phyloP scores from a whole-genome alignment of 2,329 filamentous ascomycete genomes.

The Fusarium penzigii region DNA sequence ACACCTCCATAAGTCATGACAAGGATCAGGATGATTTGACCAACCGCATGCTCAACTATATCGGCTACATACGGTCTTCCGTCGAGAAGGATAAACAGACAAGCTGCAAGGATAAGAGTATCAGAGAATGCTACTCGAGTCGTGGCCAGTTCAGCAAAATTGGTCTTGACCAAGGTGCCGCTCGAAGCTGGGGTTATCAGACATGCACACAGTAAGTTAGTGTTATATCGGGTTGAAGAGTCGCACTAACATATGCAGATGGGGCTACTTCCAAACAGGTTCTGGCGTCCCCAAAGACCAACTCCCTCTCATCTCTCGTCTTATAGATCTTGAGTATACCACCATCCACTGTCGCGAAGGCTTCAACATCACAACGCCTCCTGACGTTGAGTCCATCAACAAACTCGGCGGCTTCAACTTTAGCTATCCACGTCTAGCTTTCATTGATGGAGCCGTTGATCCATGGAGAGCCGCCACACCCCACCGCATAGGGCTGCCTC shows the following conservation, averaged over 20 bases:
- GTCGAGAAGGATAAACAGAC: slow-evolving; percentile 30
- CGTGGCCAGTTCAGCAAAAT: slow-evolving; percentile 23
- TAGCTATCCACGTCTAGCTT: slow-evolving; percentile 71
- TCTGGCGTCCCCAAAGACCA: slow-evolving; percentile 64
- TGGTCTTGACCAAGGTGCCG: slow-evolving; percentile 18
- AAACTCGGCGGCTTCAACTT: slow-evolving; percentile 74
- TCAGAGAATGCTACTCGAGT: slow-evolving; percentile 35
- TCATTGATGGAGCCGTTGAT: slow-evolving; percentile 76
- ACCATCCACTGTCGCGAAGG: slow-evolving; percentile 63
- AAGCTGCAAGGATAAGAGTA: slow-evolving; percentile 25
- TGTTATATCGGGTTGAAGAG: neutral
- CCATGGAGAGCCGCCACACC: slow-evolving; percentile 78
- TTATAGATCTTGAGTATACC: slow-evolving; percentile 63
- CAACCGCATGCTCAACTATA: slow-evolving; percentile 52
- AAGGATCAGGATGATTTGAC: slow-evolving; percentile 39
- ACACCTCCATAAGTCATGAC: no score
- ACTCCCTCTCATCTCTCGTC: slow-evolving; percentile 71
- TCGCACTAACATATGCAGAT: slow-evolving; percentile 46
- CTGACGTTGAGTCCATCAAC: slow-evolving; percentile 70
- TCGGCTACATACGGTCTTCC: slow-evolving; percentile 43
- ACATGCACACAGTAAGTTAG: slow-evolving; percentile 53
- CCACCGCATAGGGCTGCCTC: slow-evolving; percentile 62
- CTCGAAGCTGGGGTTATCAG: slow-evolving; percentile 53
- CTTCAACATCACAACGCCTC: slow-evolving; percentile 68
- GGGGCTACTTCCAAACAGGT: slow-evolving; percentile 78